These are phyloP conservation scores for Naganishia albida DNA, from an alignment of 1,284 basidiomycete species.

Conservation along the genomic window DNA sequence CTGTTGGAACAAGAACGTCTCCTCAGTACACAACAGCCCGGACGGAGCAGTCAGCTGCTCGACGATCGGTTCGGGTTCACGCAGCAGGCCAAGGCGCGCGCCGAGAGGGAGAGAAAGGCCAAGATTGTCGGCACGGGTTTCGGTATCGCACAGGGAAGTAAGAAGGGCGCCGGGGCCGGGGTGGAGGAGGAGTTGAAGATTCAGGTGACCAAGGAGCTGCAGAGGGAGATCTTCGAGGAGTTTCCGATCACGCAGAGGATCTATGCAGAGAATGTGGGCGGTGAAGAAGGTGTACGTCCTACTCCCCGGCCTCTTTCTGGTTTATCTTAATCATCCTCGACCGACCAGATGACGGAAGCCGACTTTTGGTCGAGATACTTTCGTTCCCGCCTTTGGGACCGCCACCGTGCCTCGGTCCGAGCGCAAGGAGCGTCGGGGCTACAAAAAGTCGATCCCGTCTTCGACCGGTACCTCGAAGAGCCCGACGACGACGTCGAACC, in stretches of 20 bases:
- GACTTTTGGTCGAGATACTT: constrained; percentile 98
- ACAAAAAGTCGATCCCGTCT: constrained; percentile 85
- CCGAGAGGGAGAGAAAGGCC: constrained; percentile 21
- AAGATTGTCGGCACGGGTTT: constrained; percentile 40
- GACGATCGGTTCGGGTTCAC: constrained; percentile 77
- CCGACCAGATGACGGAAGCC: constrained; percentile 71
- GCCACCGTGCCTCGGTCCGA: constrained; percentile 87
- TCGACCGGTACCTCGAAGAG: constrained; percentile 91
- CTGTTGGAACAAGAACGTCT: constrained; percentile 36
- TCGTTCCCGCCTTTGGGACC: constrained; percentile 89
- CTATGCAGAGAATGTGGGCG: constrained; percentile 88
- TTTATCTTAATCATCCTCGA: constrained; percentile 25
- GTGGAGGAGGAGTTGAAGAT: constrained; percentile 65
- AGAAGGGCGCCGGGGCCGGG: constrained; percentile 35
- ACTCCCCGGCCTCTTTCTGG: background rate
- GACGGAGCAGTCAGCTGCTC: constrained; percentile 79
- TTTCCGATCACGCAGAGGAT: constrained; percentile 92
- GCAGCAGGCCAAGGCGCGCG: constrained; percentile 65
- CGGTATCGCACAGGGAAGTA: constrained; percentile 34
- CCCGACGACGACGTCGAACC: constrained; percentile 93
- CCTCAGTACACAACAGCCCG: constrained; percentile 64
- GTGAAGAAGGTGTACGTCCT: constrained; percentile 59
- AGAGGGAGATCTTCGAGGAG: constrained; percentile 95
- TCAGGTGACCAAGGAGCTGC: constrained; percentile 86
- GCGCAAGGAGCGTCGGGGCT: constrained; percentile 55